These are phyloP conservation scores for Berkeleyomyces rouxiae DNA, from an alignment of 2,329 filamentous ascomycete genomes.

Conservation along the genomic window DNA sequence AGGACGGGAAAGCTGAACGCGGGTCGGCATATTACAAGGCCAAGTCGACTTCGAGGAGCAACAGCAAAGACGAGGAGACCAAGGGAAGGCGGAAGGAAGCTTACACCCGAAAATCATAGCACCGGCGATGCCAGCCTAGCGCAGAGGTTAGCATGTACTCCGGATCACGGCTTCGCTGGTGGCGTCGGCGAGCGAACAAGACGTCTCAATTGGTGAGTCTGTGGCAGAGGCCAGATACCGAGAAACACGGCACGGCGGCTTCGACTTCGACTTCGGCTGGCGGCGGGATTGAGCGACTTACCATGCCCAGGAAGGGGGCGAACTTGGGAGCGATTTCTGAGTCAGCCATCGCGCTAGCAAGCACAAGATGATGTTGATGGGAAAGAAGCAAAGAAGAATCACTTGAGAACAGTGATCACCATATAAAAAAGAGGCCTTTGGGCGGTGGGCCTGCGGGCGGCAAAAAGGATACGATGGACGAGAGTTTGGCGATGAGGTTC, in stretches of 20 bases:
- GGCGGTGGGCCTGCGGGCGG: not conserved
- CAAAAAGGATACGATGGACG: not conserved
- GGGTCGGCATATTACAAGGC: not conserved
- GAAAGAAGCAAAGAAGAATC: not conserved
- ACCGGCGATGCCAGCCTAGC: slow-evolving; percentile 57
- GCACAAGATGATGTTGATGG: not conserved
- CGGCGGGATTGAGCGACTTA: slow-evolving; percentile 27
- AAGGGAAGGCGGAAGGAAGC: slow-evolving; percentile 19
- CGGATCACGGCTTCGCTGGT: not conserved
- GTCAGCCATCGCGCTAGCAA: slow-evolving; percentile 29
- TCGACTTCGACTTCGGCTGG: not conserved
- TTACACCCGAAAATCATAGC: slow-evolving; percentile 76
- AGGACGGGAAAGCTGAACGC: not conserved
- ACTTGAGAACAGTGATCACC: not conserved
- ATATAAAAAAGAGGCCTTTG: not conserved
- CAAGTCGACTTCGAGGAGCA: not conserved
- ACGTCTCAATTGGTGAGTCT: not conserved
- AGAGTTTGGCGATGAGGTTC: not conserved
- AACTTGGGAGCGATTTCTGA: slow-evolving; percentile 58
- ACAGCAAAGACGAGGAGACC: not conserved
- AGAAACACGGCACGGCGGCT: too few relatives aligned
- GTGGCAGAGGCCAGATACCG: too few relatives aligned
- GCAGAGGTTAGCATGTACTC: not conserved
- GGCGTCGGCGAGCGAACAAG: not conserved
- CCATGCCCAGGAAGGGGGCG: slow-evolving; percentile 79